Base-by-base conservation (phyloP, 148 eudicot genomes). In the Agrostemma githago region DNA sequence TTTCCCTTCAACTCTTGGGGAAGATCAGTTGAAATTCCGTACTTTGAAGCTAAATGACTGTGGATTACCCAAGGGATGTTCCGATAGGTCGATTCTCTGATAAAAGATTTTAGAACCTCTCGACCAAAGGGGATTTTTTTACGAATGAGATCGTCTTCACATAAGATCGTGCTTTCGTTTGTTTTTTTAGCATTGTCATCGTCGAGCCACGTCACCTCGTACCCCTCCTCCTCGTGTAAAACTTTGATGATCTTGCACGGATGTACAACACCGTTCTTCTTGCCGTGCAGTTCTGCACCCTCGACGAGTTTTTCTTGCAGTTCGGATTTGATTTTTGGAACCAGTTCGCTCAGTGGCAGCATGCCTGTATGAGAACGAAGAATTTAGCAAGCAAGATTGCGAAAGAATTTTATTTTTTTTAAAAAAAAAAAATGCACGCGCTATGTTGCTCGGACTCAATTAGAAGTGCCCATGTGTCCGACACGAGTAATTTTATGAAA, bases 21-120 rank as follows among this genome's bases (percentile, higher is more conserved):
- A 78, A 86, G 87, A 79, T 87, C 86, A 78, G 90, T 88, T 46
- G 99, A 75, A 76, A 95, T 86, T 77, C 91, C 90, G 81, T 90
- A 82, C 81, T 84, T 90, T 67, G 73, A 74, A 44, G 99, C 96
- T 86, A 95, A 78, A 69, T 82, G 81, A 51, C 87, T 85, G 75
- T 95, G 99, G 68, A 95, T 75, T 68, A 95, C 97, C 99, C 99
- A 95, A 63, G 99, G 99, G 79, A 81, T 78, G 78, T 79, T 92
- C 59, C 94, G 81, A 80, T 89, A 92, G 43, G 99, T 95, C 57
- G 94, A 92, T 80, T 95, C 96, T 82, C 88, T 89, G 11, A 95
- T 86, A 75, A 85, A 95, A 64, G 99, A 92, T 87, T 90, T 95
- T 64, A 95, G 76, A 77, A 87, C 84, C 74, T 84, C 88, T 83